Evolutionary conservation across 2,329 filamentous ascomycete genomes (phyloP).

Genomic region (Bipolaris zeicola): DNA sequence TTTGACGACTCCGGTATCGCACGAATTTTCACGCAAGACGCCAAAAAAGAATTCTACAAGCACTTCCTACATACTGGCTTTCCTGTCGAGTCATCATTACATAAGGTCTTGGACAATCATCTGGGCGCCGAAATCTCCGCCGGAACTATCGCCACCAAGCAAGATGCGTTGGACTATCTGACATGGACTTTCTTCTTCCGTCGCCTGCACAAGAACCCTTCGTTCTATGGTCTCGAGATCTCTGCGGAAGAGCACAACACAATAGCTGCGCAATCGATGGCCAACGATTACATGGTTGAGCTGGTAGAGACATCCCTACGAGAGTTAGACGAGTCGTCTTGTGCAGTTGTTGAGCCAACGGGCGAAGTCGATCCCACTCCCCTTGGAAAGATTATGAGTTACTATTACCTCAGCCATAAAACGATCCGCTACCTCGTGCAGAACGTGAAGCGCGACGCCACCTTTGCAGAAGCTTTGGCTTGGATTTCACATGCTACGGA

Average conservation of each 20-base stretch:
- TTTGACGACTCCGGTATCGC: conserved; percentile 97
- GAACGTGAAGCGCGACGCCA: conserved; percentile 74
- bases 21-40: conserved; percentile 94
- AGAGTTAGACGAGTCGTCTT: conserved; percentile 83
- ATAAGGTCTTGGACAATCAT: conserved; percentile 97
- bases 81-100: conserved; percentile 92
- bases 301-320: conserved; percentile 86
- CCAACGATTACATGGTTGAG: conserved; percentile 92
- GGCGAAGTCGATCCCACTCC: conserved; percentile 89
- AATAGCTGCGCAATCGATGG: conserved; percentile 79
- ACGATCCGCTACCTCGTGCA: conserved; percentile 85
- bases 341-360: conserved; percentile 80
- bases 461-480: conserved; percentile 79
- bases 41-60: conserved; percentile 99
- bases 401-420: conserved; percentile 94
- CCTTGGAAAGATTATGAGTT: conserved; percentile 97
- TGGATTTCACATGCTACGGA: conserved; percentile 96
- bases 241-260: conserved; percentile 91
- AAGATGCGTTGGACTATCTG: conserved; percentile 95
- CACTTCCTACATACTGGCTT: conserved; percentile 98
- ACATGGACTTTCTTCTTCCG: conserved; percentile 99
- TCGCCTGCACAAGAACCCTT: conserved; percentile 94
- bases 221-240: conserved; percentile 95
- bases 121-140: conserved; percentile 92
- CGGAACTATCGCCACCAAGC: conserved; percentile 89